Evolutionary conservation across 2,329 filamentous ascomycete genomes (phyloP).

Genomic region (Sarocladium brachiariae): DNA sequence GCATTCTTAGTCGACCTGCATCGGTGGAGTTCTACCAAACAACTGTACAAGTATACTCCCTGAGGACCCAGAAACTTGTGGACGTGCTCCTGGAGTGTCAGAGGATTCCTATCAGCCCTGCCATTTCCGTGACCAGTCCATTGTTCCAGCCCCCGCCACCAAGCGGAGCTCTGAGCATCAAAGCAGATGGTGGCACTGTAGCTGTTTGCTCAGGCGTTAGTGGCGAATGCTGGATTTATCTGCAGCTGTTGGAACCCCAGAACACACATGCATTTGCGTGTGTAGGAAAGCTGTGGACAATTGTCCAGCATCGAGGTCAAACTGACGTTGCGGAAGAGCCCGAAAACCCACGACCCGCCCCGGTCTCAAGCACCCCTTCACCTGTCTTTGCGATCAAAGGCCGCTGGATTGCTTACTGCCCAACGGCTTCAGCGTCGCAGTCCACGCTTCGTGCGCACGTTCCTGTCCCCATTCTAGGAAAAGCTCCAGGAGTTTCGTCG

Average conservation of each 20-base stretch:
- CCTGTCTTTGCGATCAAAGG: constrained; percentile 64
- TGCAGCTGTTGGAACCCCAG: constrained; percentile 37
- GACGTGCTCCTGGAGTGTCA: constrained; percentile 68
- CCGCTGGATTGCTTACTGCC: constrained; percentile 73
- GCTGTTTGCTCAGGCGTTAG: constrained; percentile 73
- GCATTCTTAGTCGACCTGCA: constrained; percentile 19
- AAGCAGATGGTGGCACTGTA: constrained; percentile 65
- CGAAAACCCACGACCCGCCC: constrained; percentile 32
- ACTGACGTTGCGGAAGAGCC: constrained; percentile 40
- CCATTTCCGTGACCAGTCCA: constrained; percentile 50
- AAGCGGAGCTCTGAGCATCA: constrained; percentile 65
- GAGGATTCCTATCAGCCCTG: constrained; percentile 49
- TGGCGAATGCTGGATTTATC: constrained; percentile 79
- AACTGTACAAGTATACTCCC: constrained; percentile 80
- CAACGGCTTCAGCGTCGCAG: constrained; percentile 63
- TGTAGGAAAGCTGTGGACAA: constrained; percentile 88
- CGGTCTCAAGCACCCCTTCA: constrained; percentile 40
- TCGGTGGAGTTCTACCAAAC: constrained; percentile 67
- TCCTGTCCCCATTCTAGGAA: constrained; percentile 46
- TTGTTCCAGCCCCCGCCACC: constrained; percentile 63
- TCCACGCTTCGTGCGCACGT: constrained; percentile 62
- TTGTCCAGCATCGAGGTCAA: constrained; percentile 57
- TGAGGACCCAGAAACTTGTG: constrained; percentile 66
- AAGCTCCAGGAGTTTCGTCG: constrained; percentile 50
- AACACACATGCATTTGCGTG: constrained; percentile 51